Percentiles rank a stretch among this genome's conserved stretches.
Conservation (phyloP, 768 basidiomycete species). For the Mycena epipterygia region DNA sequence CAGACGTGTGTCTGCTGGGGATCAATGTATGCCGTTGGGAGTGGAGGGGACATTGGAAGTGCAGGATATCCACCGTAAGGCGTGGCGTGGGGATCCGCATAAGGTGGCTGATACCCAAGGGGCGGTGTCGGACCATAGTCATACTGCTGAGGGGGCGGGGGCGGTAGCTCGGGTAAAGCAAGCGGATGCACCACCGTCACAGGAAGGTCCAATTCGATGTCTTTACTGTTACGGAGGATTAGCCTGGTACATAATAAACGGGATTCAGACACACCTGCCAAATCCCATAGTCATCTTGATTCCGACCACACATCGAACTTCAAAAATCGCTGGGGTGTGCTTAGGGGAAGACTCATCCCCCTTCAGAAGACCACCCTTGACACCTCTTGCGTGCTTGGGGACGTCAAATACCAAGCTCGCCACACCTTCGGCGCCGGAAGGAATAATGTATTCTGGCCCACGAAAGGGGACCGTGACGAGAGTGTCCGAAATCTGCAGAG, state of each 20-base stretch:
- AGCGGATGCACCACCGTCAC: constrained; percentile 74
- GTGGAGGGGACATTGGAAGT: constrained; percentile 53
- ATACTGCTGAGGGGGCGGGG: constrained; percentile 41
- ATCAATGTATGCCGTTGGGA: constrained; percentile 56
- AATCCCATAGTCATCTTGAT: constrained; percentile 79
- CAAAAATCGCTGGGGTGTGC: constrained; percentile 71
- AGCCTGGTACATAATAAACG: constrained; percentile 14
- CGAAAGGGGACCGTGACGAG: constrained; percentile 78
- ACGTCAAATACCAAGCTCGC: constrained; percentile 86
- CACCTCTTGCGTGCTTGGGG: constrained; percentile 74
- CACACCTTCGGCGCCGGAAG: constrained; percentile 81
- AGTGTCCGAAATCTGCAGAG: constrained; percentile 76
- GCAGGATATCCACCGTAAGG: constrained; percentile 52
- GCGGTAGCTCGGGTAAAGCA: constrained; percentile 61
- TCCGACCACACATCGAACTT: constrained; percentile 73
- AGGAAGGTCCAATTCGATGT: constrained; percentile 75
- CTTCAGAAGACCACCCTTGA: constrained; percentile 72
- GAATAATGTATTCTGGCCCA: constrained; percentile 81
- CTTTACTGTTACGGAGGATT: constrained; percentile 65
- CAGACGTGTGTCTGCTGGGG: constrained; percentile 61
- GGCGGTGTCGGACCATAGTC: constrained; percentile 30
- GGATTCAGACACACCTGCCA: constrained; percentile 65
- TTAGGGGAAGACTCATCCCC: constrained; percentile 59
- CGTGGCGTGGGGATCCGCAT: constrained; percentile 40
- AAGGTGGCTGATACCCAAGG: constrained; percentile 34